Base-by-base conservation (phyloP, 768 basidiomycete genomes). In the Pleurotus salmoneostramineus region DNA sequence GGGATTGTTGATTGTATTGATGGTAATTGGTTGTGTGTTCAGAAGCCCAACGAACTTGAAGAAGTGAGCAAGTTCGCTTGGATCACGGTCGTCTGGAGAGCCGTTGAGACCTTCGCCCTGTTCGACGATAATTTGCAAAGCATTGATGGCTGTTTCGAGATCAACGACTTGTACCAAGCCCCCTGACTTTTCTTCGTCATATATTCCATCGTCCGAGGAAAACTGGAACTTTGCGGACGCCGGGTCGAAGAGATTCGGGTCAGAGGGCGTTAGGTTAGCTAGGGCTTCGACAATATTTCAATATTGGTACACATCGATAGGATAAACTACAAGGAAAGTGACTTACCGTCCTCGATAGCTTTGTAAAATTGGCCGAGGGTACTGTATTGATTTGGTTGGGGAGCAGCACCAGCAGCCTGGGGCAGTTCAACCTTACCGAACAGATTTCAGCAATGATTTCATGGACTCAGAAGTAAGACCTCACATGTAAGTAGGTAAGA, bases 71-170 rank as follows among this genome's bases (percentile, higher is more conserved):
- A 37, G 34, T 40, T 65, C 62, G 48, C 47, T 45, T 47, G 67
- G 67, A 12, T 67, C 62, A 31, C 61, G 60, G 43, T 63, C 67
- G 47, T 67, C 64, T 32, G 60, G 51, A 40, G 62, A 51, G 27
- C 66, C 65, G 21, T 59, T 50, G 21, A 56, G 56, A 10, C 68
- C 68, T 56, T 69, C 68, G 7, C 68, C 68, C 58, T 69, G 64
- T 21, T 66, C 60, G 43, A 66, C 62, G 50, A 67, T 67, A 4
- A 56, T 58, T 7, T 62, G 47, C 32, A 69, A 40, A 4, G 68
- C 68, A 6, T 49, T 27, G 8, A 60, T 32, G 14, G 68, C 64
- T 14, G 47, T 63, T 2, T 55, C 37, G n/a, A 64, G 54, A 46
- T 66, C 62, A 8, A 54, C 62, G 27, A 69, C 61, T 12, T 43